Evolutionary conservation across 2,329 filamentous ascomycete species (phyloP), one percentile per base, ranked within the genome.

Genomic region (Colletotrichum camelliae): DNA sequence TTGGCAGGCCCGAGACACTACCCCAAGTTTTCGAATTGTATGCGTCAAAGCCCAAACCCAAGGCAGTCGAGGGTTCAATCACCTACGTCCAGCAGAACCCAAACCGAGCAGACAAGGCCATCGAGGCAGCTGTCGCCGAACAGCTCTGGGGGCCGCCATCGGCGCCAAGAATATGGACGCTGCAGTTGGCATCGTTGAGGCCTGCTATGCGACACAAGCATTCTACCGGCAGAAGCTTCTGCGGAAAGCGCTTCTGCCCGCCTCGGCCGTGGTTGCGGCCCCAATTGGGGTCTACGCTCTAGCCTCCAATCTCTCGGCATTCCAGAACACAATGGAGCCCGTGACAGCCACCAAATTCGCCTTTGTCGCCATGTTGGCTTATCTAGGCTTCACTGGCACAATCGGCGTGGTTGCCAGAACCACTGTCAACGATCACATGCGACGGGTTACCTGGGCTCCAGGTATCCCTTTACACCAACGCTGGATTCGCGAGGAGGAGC

Each of bases 391-490:
- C 77, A 96, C 96, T 6, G 93, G 92, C 5, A 95, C 93, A 12
- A 91, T 98, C 69, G 97, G 96, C 4, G 86, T 97, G 57, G 92
- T 98, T 48, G 95, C 96, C 10, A 88, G 97, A 75, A 93, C 95
- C 31, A 98, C 96, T 39, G 90, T 93, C 76, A 98, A 98, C 84
- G 96, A 98, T 83, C 96, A 98, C 85, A 98, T 98, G 95, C 93
- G 94, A 81, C 92, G 97, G 24, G 95, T 98, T 7, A 96, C 95
- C 3, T 99, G 97, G 97, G 89, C 94, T 10, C 92, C 92, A 1
- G 97, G 97, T 13, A 93, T 95, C 39, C 94, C 95, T 27, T 86
- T 98, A 77, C 90, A 94, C 77, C 91, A 95, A 80, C 91, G 97
- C 16, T 98, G 96, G 94, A 84, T 98, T 70, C 90, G 95, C 39